These are phyloP conservation scores for Ziziphus jujuba DNA, from an alignment of 306 rosid genomes.

Conservation along the genomic window DNA sequence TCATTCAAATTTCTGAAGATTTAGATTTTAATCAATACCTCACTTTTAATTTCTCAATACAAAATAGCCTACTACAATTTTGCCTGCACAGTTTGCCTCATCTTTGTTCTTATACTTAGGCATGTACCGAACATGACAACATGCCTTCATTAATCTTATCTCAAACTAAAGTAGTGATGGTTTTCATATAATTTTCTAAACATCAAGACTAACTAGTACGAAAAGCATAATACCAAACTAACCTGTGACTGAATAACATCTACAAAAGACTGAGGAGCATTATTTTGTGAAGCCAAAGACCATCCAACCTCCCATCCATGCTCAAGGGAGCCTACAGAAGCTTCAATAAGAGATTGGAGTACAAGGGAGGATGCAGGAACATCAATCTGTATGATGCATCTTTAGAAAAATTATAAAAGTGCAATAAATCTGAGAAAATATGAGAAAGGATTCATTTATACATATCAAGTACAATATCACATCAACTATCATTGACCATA, in stretches of 20 bases:
- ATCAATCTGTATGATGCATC: constrained; percentile 52
- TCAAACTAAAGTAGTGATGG: background rate
- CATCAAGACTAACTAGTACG: background rate
- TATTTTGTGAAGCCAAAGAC: constrained; percentile 74
- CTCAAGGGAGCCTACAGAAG: constrained; percentile 61
- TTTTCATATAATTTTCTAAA: background rate
- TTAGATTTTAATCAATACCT: background rate
- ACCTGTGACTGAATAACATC: constrained; percentile 53
- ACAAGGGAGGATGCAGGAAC: constrained; percentile 65
- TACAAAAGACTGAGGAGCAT: constrained; percentile 41
- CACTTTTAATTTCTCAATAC: background rate
- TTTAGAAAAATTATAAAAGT: background rate
- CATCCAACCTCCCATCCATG: constrained; percentile 94
- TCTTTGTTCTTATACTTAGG: background rate
- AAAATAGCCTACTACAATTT: background rate
- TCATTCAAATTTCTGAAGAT: background rate
- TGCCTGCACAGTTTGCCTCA: background rate
- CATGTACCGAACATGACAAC: background rate
- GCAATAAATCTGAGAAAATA: constrained; percentile 1
- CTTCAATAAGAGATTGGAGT: constrained; percentile 70
- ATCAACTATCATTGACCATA: background rate
- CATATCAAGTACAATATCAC: background rate
- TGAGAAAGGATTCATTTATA: constrained; percentile 8
- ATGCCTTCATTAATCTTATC: background rate
- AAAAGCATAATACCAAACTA: constrained; percentile 8